Percentiles rank a stretch among this genome's conserved stretches.
Conservation (phyloP, 768 basidiomycete genomes). For the Amanita muscaria region DNA sequence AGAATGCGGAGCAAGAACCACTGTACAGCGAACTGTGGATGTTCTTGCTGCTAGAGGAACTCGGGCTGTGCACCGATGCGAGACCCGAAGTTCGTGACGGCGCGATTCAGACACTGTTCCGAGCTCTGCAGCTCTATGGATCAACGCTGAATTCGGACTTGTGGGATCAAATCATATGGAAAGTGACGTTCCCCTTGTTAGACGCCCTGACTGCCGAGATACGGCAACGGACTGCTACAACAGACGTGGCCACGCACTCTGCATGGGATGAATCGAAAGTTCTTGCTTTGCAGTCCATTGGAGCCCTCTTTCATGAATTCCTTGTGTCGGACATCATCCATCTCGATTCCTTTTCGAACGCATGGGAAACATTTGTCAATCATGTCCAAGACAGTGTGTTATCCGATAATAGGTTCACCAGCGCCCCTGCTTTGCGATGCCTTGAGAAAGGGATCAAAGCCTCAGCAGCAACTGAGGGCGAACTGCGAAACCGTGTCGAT, state of each 20-base stretch:
- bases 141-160: conserved; percentile 71
- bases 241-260: neutral
- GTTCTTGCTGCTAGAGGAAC: conserved; percentile 76
- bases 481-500: conserved; percentile 33
- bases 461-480: conserved; percentile 31
- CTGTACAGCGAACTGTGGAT: conserved; percentile 91
- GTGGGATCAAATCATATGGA: conserved; percentile 91
- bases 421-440: conserved; percentile 78
- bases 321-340: conserved; percentile 63
- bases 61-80: conserved; percentile 72
- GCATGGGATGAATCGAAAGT: conserved; percentile 87
- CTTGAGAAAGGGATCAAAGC: conserved; percentile 73
- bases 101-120: conserved; percentile 91
- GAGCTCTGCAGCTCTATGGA: conserved; percentile 91
- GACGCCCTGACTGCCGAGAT: conserved; percentile 57
- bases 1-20: conserved; percentile 49
- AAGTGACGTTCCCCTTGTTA: conserved; percentile 80
- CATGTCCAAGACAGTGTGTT: conserved; percentile 67
- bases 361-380: conserved; percentile 68
- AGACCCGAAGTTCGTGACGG: conserved; percentile 87
- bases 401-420: conserved; percentile 58
- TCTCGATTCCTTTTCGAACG: conserved; percentile 57
- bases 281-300: conserved; percentile 76
- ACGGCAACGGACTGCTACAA: conserved; percentile 26
- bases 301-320: conserved; percentile 79